Conservation (phyloP, 371 early-diverging fungal genomes). For the Apophysomyces trapeziformis region DNA sequence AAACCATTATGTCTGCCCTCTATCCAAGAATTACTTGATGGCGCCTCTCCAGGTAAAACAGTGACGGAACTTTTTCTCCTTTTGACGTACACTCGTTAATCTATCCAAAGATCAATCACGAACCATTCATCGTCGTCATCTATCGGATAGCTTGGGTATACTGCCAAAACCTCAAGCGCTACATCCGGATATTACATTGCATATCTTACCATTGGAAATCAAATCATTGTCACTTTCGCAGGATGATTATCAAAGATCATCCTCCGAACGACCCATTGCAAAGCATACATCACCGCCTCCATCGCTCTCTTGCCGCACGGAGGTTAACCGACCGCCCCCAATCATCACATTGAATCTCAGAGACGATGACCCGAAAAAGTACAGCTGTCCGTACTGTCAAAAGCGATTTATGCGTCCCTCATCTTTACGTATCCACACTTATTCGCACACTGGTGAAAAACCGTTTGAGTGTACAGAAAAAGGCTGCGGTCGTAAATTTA, state of each 20-base stretch:
- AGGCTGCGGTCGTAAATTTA: constrained; percentile 75
- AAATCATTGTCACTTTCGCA: not conserved
- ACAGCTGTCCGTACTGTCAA: constrained; percentile 67
- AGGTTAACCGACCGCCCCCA: not conserved
- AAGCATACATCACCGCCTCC: not conserved
- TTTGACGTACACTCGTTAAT: not conserved
- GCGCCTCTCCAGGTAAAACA: not conserved
- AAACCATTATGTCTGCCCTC: not conserved
- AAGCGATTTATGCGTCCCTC: constrained; percentile 79
- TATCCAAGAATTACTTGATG: not conserved
- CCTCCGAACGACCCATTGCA: not conserved
- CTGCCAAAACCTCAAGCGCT: constrained; percentile 1
- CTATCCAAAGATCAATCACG: not conserved
- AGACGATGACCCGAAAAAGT: constrained; percentile 36
- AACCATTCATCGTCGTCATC: not conserved
- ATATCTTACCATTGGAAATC: constrained; percentile 4
- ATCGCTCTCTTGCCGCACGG: not conserved
- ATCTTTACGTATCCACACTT: constrained; percentile 68
- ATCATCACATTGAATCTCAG: not conserved
- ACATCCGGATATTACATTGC: constrained; percentile 1
- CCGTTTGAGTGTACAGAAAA: constrained; percentile 68
- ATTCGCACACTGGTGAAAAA: constrained; percentile 79
- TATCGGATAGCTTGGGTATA: constrained; percentile 1
- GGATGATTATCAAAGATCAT: not conserved
- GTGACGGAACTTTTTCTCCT: not conserved